Evolutionary conservation across 2,329 filamentous ascomycete species (phyloP).

Genomic region (Tolypocladium ovalisporum): DNA sequence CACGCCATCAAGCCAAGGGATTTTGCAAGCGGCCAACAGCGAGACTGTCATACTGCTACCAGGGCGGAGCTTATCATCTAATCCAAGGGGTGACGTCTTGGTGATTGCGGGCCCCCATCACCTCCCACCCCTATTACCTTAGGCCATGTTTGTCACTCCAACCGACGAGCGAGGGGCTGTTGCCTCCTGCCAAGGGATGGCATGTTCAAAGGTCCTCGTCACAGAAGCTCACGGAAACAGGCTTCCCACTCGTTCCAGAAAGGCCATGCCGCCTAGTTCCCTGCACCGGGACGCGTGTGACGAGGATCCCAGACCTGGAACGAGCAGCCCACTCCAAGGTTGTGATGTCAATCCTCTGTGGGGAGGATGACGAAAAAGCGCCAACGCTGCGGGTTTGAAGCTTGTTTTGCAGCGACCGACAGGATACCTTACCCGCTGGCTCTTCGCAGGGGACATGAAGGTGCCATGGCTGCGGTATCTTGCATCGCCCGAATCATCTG

Average conservation of each 20-base stretch:
- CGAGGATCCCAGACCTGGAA: background rate
- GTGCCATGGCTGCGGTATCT: background rate
- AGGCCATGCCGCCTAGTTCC: background rate
- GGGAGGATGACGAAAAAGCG: background rate
- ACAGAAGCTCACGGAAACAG: background rate
- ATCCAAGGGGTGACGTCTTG: background rate
- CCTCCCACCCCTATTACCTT: background rate
- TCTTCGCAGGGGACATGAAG: background rate
- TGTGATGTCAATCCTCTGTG: background rate
- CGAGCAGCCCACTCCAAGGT: background rate
- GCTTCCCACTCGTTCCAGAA: background rate
- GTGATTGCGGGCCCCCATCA: background rate
- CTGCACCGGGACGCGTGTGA: background rate
- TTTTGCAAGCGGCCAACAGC: too few relatives aligned
- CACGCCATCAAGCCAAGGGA: too few relatives aligned
- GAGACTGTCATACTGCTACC: background rate
- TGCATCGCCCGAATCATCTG: background rate
- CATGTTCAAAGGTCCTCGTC: background rate
- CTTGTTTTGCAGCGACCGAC: background rate
- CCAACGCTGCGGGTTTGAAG: background rate
- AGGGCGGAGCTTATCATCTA: background rate
- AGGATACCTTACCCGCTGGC: background rate
- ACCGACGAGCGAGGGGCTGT: background rate
- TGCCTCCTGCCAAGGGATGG: background rate
- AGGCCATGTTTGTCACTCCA: background rate